Evolutionary conservation across 768 basidiomycete species (phyloP), one percentile per base, ranked within the genome.

Genomic region (Tubosaeta brunneosetosa): DNA sequence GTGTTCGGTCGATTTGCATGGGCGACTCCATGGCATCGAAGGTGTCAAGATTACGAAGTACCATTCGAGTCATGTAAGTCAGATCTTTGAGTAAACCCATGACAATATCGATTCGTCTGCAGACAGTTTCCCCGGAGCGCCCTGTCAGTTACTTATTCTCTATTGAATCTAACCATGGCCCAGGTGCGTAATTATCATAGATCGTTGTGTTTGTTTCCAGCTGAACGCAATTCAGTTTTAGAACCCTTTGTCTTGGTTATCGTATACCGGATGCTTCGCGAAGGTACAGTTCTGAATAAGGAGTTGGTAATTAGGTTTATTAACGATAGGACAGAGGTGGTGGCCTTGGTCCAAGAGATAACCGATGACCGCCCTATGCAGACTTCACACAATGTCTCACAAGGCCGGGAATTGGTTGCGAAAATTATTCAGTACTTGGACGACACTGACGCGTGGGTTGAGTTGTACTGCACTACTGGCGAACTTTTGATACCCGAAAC

Each of bases 91-190:
- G 26, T 32, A 42, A 11, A 29, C 22, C 31, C 32, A 31, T 12
- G 27, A 17, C 25, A 44, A 47, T 25, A n/a, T 53, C 44, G 26
- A 57, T 43, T 43, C 12, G 40, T 47, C 10, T n/a, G 31, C 49
- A 95, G 94, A 86, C 83, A 4, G 77, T 94, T 17, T 85, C 88
- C 3, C 89, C 90, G 1, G 70, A 73, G 2, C 86, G 85, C 65
- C 81, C 91, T 0, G 84, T 84, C 2, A 83, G 85, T 56, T 92
- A 88, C 64, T 61, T 97, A 40, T 97, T 94, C 69, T 82, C 82
- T 44, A 74, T 94, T n/a, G 79, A 85, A 48, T 86, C 85, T 11
- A 68, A 63, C 16, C 64, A 75, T 51, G 85, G 85, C 3, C 79
- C 81, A 73, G 80, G 86, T 89, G 49, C 44, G 44, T 56, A 17